A percentile compares a stretch with the other conserved stretches of the same genome.
These are phyloP conservation scores for Dothidotthia symphoricarpi DNA, from an alignment of 2,329 filamentous ascomycete species.

Conservation along the genomic window DNA sequence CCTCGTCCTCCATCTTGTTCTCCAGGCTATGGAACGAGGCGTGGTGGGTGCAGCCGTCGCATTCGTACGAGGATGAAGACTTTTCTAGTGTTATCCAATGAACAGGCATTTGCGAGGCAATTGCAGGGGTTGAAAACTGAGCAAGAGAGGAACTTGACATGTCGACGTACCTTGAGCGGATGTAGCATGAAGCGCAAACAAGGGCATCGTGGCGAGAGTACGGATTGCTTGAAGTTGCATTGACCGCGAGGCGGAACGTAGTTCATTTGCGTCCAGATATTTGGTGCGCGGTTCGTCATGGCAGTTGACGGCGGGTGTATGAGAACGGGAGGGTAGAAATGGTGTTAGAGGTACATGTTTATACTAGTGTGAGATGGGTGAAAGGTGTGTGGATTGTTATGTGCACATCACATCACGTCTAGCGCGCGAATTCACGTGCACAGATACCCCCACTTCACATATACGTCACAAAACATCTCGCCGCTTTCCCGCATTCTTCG, in stretches of 20 bases:
- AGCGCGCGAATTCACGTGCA: slow-evolving; percentile 26
- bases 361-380: neutral
- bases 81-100: too few species aligned
- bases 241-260: slow-evolving; percentile 52
- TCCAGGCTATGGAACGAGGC: slow-evolving; percentile 56
- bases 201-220: slow-evolving; percentile 50
- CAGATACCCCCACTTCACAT: neutral
- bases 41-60: slow-evolving; percentile 57
- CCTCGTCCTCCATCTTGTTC: slow-evolving; percentile 51
- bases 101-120: too few species aligned
- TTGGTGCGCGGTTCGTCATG: slow-evolving; percentile 30
- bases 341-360: neutral
- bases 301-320: neutral
- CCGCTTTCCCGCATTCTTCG: too few species aligned
- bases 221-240: slow-evolving; percentile 51
- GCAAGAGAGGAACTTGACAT: neutral
- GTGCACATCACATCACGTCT: neutral
- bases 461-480: slow-evolving; percentile 4
- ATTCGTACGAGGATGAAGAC: slow-evolving; percentile 54
- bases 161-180: slow-evolving; percentile 50
- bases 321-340: neutral
- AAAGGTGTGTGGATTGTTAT: slow-evolving; percentile 3
- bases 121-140: too few species aligned
- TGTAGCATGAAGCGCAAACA: slow-evolving; percentile 59
- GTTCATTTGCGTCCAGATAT: slow-evolving; percentile 53